Conservation (phyloP, 2,329 filamentous ascomycete species). For the Juglanconis oblonga region DNA sequence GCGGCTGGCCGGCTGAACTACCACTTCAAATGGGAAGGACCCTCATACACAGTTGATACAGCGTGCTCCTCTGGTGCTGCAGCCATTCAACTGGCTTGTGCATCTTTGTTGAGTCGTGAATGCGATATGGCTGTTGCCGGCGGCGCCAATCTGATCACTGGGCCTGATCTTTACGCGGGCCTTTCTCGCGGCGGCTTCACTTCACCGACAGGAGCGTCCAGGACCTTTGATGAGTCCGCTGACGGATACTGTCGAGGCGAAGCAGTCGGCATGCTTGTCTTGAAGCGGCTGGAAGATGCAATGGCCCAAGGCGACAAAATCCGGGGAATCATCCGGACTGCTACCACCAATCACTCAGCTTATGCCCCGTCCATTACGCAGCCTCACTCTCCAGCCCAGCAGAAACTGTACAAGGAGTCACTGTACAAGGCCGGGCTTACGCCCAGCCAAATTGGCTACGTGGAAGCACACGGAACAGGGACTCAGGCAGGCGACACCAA, state of each 20-base stretch:
- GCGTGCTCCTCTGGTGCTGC: constrained; percentile 36
- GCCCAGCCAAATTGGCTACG: background rate
- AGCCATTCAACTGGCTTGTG: constrained; percentile 35
- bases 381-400: background rate
- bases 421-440: background rate
- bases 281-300: constrained; percentile 47
- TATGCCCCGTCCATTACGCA: background rate
- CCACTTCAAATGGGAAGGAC: constrained; percentile 33
- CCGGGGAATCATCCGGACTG: constrained; percentile 35
- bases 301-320: constrained; percentile 43
- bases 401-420: background rate
- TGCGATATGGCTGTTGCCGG: constrained; percentile 29
- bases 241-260: constrained; percentile 54
- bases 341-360: constrained; percentile 32
- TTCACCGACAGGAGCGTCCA: constrained; percentile 28
- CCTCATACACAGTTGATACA: constrained; percentile 29
- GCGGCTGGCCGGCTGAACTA: constrained; percentile 28
- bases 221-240: constrained; percentile 28
- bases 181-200: constrained; percentile 29
- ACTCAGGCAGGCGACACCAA: background rate
- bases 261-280: constrained; percentile 38
- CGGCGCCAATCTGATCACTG: constrained; percentile 28
- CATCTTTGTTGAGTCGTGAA: constrained; percentile 26
- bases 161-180: constrained; percentile 21
- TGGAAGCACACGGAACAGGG: background rate